Conservation (phyloP, 2,329 filamentous ascomycete genomes). For the Verticillium nubilum region DNA sequence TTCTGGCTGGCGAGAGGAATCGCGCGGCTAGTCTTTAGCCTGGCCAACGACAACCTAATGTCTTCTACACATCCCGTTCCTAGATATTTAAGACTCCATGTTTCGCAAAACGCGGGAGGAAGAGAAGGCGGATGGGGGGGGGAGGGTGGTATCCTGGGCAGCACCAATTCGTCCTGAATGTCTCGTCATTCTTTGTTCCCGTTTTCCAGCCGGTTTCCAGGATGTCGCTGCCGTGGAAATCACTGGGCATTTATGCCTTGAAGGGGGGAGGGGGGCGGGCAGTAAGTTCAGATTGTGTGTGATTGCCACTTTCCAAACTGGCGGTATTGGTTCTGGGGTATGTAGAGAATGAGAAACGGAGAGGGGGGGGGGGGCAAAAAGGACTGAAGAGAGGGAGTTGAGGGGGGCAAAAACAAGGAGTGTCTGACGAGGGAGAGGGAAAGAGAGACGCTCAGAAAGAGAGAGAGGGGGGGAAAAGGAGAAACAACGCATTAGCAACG, state of each 20-base stretch:
- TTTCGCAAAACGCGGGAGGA: too few species aligned
- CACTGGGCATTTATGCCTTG: background rate
- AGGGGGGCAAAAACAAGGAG: background rate
- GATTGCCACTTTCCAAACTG: background rate
- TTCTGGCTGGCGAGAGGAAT: too few species aligned
- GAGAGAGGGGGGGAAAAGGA: background rate
- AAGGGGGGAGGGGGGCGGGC: background rate
- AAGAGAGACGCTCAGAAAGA: background rate
- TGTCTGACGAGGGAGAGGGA: background rate
- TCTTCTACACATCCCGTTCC: too few species aligned
- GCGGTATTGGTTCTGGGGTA: background rate
- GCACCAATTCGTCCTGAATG: too few species aligned
- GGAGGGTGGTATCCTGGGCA: too few species aligned
- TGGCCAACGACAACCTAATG: too few species aligned
- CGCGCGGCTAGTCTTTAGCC: too few species aligned
- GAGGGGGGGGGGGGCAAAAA: too few species aligned
- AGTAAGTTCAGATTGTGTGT: background rate
- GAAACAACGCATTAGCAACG: conserved; percentile 15
- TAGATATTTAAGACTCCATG: background rate
- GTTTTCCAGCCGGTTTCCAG: background rate
- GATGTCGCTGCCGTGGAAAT: background rate
- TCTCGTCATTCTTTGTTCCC: background rate
- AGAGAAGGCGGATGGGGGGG: too few species aligned
- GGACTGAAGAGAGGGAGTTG: background rate
- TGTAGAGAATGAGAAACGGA: too few species aligned